phyloP scores from a whole-genome alignment of 2,329 filamentous ascomycete genomes.

The Furcasterigmium sp. region DNA sequence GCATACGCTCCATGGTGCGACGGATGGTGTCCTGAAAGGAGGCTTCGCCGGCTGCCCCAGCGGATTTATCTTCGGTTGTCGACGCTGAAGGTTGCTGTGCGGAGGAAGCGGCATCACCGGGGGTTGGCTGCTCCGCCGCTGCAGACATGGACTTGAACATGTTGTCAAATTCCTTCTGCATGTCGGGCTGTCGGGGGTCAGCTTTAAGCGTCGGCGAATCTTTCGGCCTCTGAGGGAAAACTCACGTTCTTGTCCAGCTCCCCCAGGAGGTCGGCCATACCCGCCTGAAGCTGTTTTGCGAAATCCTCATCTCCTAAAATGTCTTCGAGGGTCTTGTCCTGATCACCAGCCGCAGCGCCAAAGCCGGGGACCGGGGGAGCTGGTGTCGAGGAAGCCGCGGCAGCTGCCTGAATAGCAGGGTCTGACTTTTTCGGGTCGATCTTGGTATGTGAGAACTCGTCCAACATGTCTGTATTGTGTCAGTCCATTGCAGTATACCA shows the following conservation, averaged over 20 bases:
- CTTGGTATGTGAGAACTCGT: constrained; percentile 74
- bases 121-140: constrained; percentile 23
- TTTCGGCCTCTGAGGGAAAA: background rate
- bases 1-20: constrained; percentile 94
- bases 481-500: constrained; percentile 1
- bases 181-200: constrained; percentile 47
- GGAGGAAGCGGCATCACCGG: constrained; percentile 16
- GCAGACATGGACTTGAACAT: constrained; percentile 69
- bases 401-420: background rate
- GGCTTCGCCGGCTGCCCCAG: constrained; percentile 42
- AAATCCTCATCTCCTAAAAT: constrained; percentile 69
- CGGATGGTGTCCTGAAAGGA: constrained; percentile 90
- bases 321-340: constrained; percentile 28
- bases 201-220: background rate
- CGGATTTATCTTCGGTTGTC: constrained; percentile 21
- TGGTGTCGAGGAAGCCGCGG: constrained; percentile 15
- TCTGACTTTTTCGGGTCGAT: constrained; percentile 39
- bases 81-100: constrained; percentile 17
- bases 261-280: constrained; percentile 79
- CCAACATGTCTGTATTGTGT: constrained; percentile 69
- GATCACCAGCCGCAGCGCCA: constrained; percentile 8
- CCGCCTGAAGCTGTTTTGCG: constrained; percentile 77
- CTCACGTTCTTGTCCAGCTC: constrained; percentile 50
- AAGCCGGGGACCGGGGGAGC: constrained; percentile 14
- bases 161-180: constrained; percentile 73